Evolutionary conservation across 2,329 filamentous ascomycete species (phyloP).

Genomic region (Ceratocystis eucalypticola): DNA sequence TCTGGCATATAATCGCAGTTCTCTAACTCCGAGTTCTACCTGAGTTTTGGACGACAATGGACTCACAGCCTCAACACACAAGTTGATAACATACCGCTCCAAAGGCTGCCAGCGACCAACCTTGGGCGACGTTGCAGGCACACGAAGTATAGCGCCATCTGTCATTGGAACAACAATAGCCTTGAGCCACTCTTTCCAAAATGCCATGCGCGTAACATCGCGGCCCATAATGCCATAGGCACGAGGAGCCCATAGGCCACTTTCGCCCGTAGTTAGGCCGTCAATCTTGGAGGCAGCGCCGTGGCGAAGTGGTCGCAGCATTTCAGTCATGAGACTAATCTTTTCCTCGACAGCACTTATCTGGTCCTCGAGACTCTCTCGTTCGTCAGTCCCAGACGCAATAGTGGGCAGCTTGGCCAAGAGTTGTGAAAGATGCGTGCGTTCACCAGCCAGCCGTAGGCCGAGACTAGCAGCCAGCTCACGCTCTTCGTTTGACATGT

Average conservation of each 20-base stretch:
- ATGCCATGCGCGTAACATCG: slow-evolving; percentile 68
- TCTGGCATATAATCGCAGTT: slow-evolving; percentile 79
- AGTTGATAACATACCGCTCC: slow-evolving; percentile 90
- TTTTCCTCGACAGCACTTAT: slow-evolving; percentile 96
- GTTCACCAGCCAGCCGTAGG: slow-evolving; percentile 71
- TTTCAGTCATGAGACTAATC: slow-evolving; percentile 90
- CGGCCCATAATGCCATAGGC: slow-evolving; percentile 86
- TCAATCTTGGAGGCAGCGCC: slow-evolving; percentile 95
- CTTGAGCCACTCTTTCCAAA: slow-evolving; percentile 98
- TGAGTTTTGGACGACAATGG: slow-evolving; percentile 90
- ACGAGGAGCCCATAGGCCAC: slow-evolving; percentile 86
- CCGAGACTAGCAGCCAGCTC: slow-evolving; percentile 87
- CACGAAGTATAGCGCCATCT: slow-evolving; percentile 65
- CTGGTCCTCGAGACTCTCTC: slow-evolving; percentile 79
- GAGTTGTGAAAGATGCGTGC: slow-evolving; percentile 78
- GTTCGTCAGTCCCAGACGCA: slow-evolving; percentile 63
- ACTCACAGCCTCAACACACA: slow-evolving; percentile 88
- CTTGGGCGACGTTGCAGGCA: slow-evolving; percentile 77
- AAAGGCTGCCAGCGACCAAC: slow-evolving; percentile 92
- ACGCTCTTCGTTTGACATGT: slow-evolving; percentile 82
- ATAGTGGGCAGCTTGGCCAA: slow-evolving; percentile 70
- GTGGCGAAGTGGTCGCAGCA: slow-evolving; percentile 81
- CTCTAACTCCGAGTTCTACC: slow-evolving; percentile 79
- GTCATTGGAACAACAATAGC: slow-evolving; percentile 93
- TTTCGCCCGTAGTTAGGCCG: slow-evolving; percentile 86